These are phyloP conservation scores for Kodamaea derodonti DNA, from an alignment of 1,139 yeast species.

Conservation along the genomic window DNA sequence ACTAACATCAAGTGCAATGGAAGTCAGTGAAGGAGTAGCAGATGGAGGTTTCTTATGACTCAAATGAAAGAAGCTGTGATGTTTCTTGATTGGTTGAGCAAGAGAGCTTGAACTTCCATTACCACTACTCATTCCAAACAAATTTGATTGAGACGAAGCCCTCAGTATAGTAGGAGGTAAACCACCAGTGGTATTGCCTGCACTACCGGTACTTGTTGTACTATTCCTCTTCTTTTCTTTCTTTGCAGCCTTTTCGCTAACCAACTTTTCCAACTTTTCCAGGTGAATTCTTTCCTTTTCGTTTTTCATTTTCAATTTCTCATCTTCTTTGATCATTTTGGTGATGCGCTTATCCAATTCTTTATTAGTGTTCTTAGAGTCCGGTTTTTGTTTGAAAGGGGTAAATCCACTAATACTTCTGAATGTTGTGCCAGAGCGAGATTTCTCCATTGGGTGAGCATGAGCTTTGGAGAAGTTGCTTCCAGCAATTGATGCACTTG, in stretches of 20 bases:
- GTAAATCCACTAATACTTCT: conserved; percentile 25
- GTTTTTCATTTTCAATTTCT: conserved; percentile 20
- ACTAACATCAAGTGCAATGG: conserved; percentile 7
- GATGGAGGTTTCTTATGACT: conserved; percentile 15
- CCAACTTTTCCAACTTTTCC: conserved; percentile 17
- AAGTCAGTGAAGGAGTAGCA: conserved; percentile 4
- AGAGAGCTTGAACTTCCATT: conserved; percentile 1
- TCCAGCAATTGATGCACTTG: background rate
- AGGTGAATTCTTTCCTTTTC: conserved; percentile 15
- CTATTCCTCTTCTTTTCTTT: conserved; percentile 10
- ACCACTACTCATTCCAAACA: conserved; percentile 2
- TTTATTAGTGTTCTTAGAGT: conserved; percentile 19
- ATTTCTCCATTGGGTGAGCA: conserved; percentile 16
- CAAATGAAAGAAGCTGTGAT: conserved; percentile 18
- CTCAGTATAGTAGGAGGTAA: conserved; percentile 1
- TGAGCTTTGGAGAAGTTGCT: background rate
- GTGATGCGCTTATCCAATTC: conserved; percentile 32
- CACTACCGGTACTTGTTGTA: conserved; percentile 1
- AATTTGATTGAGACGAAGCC: conserved; percentile 4
- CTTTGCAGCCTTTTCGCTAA: conserved; percentile 6
- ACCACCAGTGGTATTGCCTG: conserved; percentile 3
- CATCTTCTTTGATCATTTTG: conserved; percentile 28
- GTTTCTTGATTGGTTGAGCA: conserved; percentile 3
- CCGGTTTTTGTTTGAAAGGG: conserved; percentile 26
- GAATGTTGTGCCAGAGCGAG: conserved; percentile 23